Evolutionary conservation across 129 eudicot species (phyloP), one percentile per base, ranked within the genome.

Genomic region (Centrapalus pauciflorus): DNA sequence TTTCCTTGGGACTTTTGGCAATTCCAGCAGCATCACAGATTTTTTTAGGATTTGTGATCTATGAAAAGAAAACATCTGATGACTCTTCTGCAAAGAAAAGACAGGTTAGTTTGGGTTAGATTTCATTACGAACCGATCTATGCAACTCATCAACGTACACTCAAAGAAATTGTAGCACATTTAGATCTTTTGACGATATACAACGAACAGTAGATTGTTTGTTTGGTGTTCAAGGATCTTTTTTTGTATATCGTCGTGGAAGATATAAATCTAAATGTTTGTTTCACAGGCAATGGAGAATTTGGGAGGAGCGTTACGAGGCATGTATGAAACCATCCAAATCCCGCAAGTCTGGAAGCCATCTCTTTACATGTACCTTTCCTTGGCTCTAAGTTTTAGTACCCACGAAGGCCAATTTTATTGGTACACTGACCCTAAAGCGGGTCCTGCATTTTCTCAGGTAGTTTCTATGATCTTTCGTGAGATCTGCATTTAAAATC

Each of bases 371-470:
- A 82, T 82, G 83, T 82, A 64, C 28, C 60, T 85, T 32, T 82
- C 88, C 20, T 33, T 85, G 29, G 83, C 93, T 24, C 83, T 82
- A 7, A 82, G 80, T 67, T 45, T 82, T 19, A 76, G 85, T 37
- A 82, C 85, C 20, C 83, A 82, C 50, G 92, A 82, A 80, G 92
- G 92, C 38, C 85, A 76, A 26, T 85, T 85, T 61, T 85, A 85
- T 52, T 85, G 92, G 88, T 82, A 76, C 58, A 85, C 92, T 3
- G 74, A 85, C 62, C 81, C 83, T 38, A 76, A 79, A 41, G 83
- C 81, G 17, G 93, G 93, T 25, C 93, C 93, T 13, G 79, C 80
- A 0, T 85, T 82, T 72, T 79, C 88, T 30, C 79, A 82, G 88
- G 93, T 82, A 73, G 10, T 28, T 7, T 12, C 2, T 54, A 7